These are phyloP conservation scores for Wickerhamomyces sp. DNA, from an alignment of 1,139 yeast species.

Conservation along the genomic window DNA sequence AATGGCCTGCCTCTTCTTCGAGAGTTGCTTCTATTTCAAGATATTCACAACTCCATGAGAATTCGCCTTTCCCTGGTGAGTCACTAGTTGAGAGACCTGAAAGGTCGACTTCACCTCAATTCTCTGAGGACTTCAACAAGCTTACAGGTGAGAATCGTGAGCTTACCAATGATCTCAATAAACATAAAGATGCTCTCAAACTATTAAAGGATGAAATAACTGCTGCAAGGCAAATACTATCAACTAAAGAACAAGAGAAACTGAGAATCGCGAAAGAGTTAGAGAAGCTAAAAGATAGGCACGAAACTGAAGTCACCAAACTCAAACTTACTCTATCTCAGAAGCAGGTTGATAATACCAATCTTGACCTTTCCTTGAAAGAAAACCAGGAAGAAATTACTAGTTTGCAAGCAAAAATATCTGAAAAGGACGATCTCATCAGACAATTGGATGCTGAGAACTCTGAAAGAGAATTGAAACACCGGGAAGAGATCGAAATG, in stretches of 20 bases:
- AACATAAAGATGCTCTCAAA: slow-evolving; percentile 11
- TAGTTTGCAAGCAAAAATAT: background rate
- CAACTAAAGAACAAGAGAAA: slow-evolving; percentile 30
- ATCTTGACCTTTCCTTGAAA: background rate
- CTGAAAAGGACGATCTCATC: background rate
- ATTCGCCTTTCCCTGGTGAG: background rate
- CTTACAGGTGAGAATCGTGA: slow-evolving; percentile 11
- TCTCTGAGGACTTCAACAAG: slow-evolving; percentile 6
- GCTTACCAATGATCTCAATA: slow-evolving; percentile 9
- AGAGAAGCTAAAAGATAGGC: slow-evolving; percentile 17
- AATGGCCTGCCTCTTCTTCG: slow-evolving; percentile 42
- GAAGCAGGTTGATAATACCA: slow-evolving; percentile 10
- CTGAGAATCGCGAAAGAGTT: slow-evolving; percentile 23
- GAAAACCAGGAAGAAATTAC: slow-evolving; percentile 1
- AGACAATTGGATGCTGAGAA: background rate
- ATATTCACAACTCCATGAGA: slow-evolving; percentile 4
- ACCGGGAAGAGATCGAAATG: background rate
- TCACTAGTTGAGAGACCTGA: too few relatives aligned
- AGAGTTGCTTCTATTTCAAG: slow-evolving; percentile 12
- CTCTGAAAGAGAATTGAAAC: background rate
- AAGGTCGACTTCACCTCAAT: slow-evolving; percentile 3
- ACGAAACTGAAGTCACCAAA: slow-evolving; percentile 13
- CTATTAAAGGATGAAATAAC: slow-evolving; percentile 20
- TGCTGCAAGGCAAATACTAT: slow-evolving; percentile 29
- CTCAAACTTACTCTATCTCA: slow-evolving; percentile 10